These are phyloP conservation scores for Blastomyces gilchristii DNA, from an alignment of 2,329 filamentous ascomycete genomes.

Conservation along the genomic window DNA sequence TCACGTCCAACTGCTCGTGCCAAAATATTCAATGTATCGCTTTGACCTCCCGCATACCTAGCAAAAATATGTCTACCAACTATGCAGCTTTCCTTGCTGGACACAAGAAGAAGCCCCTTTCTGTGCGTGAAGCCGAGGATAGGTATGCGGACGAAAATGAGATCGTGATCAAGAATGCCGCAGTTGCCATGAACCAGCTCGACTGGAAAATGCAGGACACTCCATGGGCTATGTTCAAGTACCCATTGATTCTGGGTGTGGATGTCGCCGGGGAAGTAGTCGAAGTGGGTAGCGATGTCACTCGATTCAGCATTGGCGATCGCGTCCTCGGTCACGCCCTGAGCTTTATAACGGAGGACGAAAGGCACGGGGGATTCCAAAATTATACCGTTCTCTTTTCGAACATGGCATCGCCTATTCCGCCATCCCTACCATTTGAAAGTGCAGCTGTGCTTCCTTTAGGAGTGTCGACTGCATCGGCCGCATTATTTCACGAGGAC, in stretches of 20 bases:
- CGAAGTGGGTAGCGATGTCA: conserved; percentile 39
- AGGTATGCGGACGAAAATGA: conserved; percentile 27
- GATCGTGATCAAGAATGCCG: conserved; percentile 31
- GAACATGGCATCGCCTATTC: conserved; percentile 15
- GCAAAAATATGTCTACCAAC: conserved; percentile 16
- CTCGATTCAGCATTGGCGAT: conserved; percentile 36
- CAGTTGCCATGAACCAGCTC: conserved; percentile 36
- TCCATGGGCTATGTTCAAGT: conserved; percentile 20
- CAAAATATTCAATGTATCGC: not conserved
- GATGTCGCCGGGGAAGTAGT: conserved; percentile 40
- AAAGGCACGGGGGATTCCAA: conserved; percentile 20
- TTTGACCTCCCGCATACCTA: not conserved
- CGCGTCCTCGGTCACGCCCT: conserved; percentile 31
- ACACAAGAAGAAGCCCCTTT: conserved; percentile 22
- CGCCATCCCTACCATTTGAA: conserved; percentile 14
- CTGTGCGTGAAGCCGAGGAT: conserved; percentile 30
- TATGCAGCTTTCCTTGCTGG: conserved; percentile 26
- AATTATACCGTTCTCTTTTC: conserved; percentile 17
- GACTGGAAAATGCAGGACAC: conserved; percentile 31
- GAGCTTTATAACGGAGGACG: conserved; percentile 14
- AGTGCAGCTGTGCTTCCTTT: conserved; percentile 18
- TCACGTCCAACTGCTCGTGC: not conserved
- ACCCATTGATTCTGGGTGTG: conserved; percentile 31
- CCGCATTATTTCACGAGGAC: conserved; percentile 18
- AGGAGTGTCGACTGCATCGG: conserved; percentile 18